Base-by-base conservation (phyloP, 768 basidiomycete species). In the Rhizopogon sp. region DNA sequence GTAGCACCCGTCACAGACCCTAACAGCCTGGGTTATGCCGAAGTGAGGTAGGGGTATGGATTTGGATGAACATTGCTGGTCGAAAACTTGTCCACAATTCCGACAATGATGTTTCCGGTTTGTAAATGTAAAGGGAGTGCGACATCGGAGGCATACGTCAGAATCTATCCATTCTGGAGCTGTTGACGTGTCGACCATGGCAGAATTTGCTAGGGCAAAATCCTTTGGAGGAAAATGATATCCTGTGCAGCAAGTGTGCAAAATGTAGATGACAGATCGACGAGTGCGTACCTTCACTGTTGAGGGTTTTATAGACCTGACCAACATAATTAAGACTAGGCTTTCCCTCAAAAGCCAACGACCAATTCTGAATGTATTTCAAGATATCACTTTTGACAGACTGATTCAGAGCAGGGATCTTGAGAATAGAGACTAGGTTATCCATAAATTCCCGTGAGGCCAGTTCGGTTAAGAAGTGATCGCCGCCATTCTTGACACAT, bases 71-170 rank as follows among this genome's bases (percentile, higher is more conserved):
- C 97, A 99, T 41, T 83, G 79, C 53, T 95, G 93, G 71, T 98
- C 96, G 65, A 97, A 98, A 13, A 98, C 93, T 66, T 88, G 87
- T 7, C 97, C 97, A 71, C 97, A 99, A 69, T 98, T 98, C 13
- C 97, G 84, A 67, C 97, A 99, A 65, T 99, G 97, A 64, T 99
- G 97, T 67, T 98, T 98, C 50, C 97, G 82, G 67, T 98, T 98
- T 31, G 94, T 97, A 67, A 98, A 94, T 0, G 86, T 83, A 70
- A 99, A 99, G 0, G 91, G 69, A 0, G 89, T 86, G 16, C 97
- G 83, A 70, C 97, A 99, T 17, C 93, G 84, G 55, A 96, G 82
- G 68, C 97, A 99, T 14, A 94, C 83, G 44, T 97, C 93, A 0
- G 93, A 93, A 67, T 98, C 96, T 43, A 93, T 88, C 97, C 97